Percentiles rank a stretch among this genome's conserved stretches.
Conservation (phyloP, 345 rosid species). For the Punica granatum region DNA sequence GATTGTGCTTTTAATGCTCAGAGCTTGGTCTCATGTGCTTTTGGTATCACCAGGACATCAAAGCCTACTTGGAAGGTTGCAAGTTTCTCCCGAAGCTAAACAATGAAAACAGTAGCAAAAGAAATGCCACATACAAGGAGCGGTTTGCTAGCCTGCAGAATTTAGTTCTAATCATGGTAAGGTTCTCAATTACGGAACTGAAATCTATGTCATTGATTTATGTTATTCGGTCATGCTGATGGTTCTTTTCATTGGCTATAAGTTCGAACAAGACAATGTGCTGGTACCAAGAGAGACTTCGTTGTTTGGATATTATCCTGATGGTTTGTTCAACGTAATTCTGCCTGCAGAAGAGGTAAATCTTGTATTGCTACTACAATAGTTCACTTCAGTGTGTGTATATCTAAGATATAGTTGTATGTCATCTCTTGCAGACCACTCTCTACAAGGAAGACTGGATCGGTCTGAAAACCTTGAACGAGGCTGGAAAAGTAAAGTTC, state of each 20-base stretch:
- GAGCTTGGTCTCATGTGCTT: not conserved
- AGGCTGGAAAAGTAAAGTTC: slow-evolving; percentile 63
- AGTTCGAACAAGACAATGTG: slow-evolving; percentile 78
- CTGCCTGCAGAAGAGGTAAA: slow-evolving; percentile 60
- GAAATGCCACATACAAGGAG: slow-evolving; percentile 64
- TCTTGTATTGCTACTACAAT: not conserved
- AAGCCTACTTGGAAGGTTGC: slow-evolving; percentile 44
- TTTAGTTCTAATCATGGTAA: slow-evolving; percentile 66
- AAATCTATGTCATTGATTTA: not conserved
- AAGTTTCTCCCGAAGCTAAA: slow-evolving; percentile 65
- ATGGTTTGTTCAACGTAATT: slow-evolving; percentile 44
- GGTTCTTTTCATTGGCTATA: slow-evolving; percentile 8
- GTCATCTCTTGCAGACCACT: slow-evolving; percentile 31
- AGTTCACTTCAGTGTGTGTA: not conserved
- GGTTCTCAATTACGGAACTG: slow-evolving; percentile 8
- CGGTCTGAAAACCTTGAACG: slow-evolving; percentile 56
- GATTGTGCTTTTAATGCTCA: not conserved
- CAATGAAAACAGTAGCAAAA: slow-evolving; percentile 37
- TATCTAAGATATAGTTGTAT: not conserved
- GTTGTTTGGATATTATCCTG: slow-evolving; percentile 79
- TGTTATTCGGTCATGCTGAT: not conserved
- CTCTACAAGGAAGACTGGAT: slow-evolving; percentile 69
- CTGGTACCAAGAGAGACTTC: slow-evolving; percentile 80
- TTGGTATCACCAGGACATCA: slow-evolving; percentile 22
- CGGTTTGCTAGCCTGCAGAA: slow-evolving; percentile 60